Conservation (phyloP, 495 filamentous ascomycete species). For the Aspergillus carlsbadensis region DNA sequence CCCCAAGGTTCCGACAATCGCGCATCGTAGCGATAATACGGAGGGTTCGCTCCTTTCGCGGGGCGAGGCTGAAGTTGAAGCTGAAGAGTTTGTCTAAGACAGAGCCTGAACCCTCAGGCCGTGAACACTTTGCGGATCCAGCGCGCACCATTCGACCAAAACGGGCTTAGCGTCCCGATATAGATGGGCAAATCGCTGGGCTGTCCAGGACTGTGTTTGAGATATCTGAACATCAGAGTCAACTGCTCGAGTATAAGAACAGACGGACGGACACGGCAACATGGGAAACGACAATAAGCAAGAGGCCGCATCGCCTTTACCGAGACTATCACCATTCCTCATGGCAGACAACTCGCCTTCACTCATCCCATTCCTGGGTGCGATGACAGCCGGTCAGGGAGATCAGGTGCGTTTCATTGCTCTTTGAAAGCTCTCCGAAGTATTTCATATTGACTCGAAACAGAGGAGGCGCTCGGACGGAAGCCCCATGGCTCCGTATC, state of each 20-base stretch:
- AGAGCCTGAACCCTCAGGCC: too few species aligned
- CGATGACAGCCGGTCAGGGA: conserved; percentile 1
- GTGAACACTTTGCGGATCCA: too few species aligned
- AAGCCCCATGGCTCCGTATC: neutral
- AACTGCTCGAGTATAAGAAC: neutral
- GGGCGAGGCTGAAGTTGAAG: too few species aligned
- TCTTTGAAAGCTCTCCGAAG: neutral
- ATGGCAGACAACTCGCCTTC: conserved; percentile 10
- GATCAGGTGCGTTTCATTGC: neutral
- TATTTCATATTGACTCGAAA: neutral
- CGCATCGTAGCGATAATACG: neutral
- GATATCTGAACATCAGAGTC: neutral
- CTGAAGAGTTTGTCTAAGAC: too few species aligned
- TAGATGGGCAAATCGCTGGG: neutral
- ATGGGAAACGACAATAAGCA: neutral
- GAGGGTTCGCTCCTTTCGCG: too few species aligned
- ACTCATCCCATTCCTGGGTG: conserved; percentile 3
- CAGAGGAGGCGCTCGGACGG: neutral
- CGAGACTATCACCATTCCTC: neutral
- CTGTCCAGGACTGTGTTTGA: neutral
- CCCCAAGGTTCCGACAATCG: neutral
- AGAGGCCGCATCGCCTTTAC: neutral
- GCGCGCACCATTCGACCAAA: neutral
- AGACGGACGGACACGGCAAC: neutral
- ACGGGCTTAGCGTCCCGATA: neutral